phyloP scores from a whole-genome alignment of 768 basidiomycete genomes.

The Pilatotrama ljubarskyi region DNA sequence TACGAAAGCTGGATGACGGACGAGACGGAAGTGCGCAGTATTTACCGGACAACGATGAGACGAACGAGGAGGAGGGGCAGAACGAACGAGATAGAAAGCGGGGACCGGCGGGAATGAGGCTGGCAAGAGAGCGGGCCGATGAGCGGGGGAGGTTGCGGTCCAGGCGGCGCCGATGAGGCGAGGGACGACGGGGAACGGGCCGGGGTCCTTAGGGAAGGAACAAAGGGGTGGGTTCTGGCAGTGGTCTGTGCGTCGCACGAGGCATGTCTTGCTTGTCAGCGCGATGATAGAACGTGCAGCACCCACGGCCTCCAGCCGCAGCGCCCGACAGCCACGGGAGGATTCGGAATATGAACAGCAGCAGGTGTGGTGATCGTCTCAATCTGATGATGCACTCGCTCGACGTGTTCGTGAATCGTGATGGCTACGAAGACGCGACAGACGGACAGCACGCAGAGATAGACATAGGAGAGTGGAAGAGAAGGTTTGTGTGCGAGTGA shows the following conservation, averaged over 20 bases:
- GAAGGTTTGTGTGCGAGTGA: neutral
- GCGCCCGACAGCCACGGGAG: neutral
- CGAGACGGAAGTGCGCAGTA: slow-evolving; percentile 8
- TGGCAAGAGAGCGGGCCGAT: neutral
- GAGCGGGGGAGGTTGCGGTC: neutral
- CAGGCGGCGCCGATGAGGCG: neutral
- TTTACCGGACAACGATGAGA: slow-evolving; percentile 3
- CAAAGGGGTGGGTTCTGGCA: neutral
- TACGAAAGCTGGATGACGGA: slow-evolving; percentile 21
- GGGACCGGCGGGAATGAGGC: neutral
- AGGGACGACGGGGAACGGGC: neutral
- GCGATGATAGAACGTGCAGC: neutral
- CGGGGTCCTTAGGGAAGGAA: neutral
- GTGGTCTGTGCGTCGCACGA: neutral
- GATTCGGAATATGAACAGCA: slow-evolving; percentile 2
- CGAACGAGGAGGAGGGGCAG: neutral
- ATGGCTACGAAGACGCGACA: slow-evolving; percentile 21
- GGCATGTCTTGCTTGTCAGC: neutral
- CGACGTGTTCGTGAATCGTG: slow-evolving; percentile 14
- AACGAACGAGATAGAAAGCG: neutral
- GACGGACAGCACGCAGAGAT: slow-evolving; percentile 17
- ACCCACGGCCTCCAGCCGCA: neutral
- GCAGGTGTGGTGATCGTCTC: neutral
- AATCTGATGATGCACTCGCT: slow-evolving; percentile 12
- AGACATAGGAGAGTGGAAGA: slow-evolving; percentile 3